These are phyloP conservation scores for Blastocystis sp. DNA, from an alignment of 352 stramenopile genomes.

Conservation along the genomic window DNA sequence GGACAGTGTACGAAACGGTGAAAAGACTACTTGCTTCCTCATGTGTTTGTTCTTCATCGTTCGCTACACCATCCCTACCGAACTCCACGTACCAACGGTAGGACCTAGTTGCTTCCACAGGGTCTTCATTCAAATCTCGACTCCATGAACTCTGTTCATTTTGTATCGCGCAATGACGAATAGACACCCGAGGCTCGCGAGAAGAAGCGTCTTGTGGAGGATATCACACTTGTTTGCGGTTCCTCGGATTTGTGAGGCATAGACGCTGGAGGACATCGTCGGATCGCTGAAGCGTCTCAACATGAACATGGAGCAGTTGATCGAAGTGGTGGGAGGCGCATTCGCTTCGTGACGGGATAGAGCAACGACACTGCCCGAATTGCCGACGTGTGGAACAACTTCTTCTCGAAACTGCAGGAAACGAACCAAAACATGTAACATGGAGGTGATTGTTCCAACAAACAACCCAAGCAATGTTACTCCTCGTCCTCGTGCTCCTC, in stretches of 20 bases:
- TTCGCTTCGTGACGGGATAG: not conserved
- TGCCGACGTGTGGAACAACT: constrained; percentile 52
- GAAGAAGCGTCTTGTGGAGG: constrained; percentile 67
- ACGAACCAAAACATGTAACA: not conserved
- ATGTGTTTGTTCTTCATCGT: constrained; percentile 21
- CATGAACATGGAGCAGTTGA: constrained; percentile 71
- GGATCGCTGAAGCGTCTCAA: constrained; percentile 53
- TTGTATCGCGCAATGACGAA: not conserved
- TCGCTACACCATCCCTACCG: not conserved
- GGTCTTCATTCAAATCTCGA: no score
- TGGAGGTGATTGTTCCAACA: not conserved
- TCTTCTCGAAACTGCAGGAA: constrained; percentile 48
- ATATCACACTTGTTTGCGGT: constrained; percentile 29
- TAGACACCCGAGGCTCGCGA: constrained; percentile 41
- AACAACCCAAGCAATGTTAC: not conserved
- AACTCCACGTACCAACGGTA: no score
- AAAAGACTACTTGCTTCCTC: constrained; percentile 79
- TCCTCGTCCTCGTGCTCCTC: not conserved
- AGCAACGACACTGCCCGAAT: constrained; percentile 59
- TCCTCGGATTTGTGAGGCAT: not conserved
- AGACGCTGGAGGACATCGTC: constrained; percentile 53
- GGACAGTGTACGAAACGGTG: constrained; percentile 95
- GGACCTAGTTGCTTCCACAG: no score
- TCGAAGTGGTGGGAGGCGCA: constrained; percentile 22
- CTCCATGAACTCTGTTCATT: not conserved